Evolutionary conservation across 305 asterid species (phyloP), one percentile per base, ranked within the genome.

Genomic region (Vinca major): DNA sequence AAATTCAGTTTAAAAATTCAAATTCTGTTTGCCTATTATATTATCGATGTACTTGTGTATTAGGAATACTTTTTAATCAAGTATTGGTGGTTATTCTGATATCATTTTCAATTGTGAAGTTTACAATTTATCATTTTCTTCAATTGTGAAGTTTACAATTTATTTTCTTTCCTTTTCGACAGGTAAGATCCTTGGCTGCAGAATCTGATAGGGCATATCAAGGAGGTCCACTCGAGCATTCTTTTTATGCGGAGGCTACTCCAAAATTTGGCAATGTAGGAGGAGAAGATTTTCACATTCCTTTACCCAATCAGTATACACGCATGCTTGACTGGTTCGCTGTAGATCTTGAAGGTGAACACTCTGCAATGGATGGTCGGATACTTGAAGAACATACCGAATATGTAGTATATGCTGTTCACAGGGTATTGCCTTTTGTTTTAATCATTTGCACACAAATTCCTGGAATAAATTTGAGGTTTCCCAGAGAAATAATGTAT

Each of bases 271-370:
- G 74, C 64, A 56, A 62, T 17, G 86, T 73, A 74, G 87, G 87
- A 75, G 60, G 55, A 50, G 68, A 21, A 14, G 76, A 79, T 66
- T 65, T 75, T 36, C 84, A 78, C 71, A 74, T 78, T 83, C 65
- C 84, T 70, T 77, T 90, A 68, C 98, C 96, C 62, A 77, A 70
- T 82, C 81, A 79, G 66, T 92, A 90, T 78, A 58, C 80, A 69
- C 80, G 89, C 79, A 85, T 83, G 97, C 98, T 92, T 21, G 96
- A 92, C 81, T 92, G 98, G 98, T 92, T 88, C 52, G 89, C 96
- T 7, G 97, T 92, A 74, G 98, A 92, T 85, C 98, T 92, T 77
- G 96, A 90, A 78, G 98, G 98, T 82, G 98, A 92, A 92, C 97
- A 90, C 83, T 92, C 98, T 78, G 98, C 98, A 77, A 90, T 90